Evolutionary conservation across 164 flowering plant genomes (phyloP), one percentile per base, ranked within the genome.

Genomic region (Pachysandra terminalis): DNA sequence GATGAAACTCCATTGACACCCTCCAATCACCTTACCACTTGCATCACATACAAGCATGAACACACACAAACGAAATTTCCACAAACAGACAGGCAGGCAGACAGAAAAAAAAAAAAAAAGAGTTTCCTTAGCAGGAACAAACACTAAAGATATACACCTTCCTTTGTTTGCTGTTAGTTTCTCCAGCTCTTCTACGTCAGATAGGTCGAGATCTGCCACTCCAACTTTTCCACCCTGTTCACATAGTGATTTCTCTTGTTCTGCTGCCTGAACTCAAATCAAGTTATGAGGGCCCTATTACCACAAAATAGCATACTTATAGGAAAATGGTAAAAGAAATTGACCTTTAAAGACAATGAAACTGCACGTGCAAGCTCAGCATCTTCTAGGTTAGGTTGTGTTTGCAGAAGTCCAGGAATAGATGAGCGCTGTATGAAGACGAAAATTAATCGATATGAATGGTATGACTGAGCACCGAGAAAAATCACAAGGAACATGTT

Each of bases 271-370:
- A 59, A 81, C 2, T 19, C 21, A 66, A 12, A 57, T 58, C 63
- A 76, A 35, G 76, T 70, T 48, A 72, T 55, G 61, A 25, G 48
- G 58, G 66, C 63, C 17, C 7, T 10, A 24, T 9, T 45, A 37
- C 40, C 6, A 23, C 16, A 23, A 21, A 57, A 55, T 26, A 66
- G 45, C 9, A 21, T 55, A 23, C n/a, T 37, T 48, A 19, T 16
- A 10, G 63, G 40, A 56, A 41, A 35, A 15, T 19, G 19, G 25
- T 12, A 64, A 53, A n/a, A 75, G 40, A 10, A 19, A 75, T 60
- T 68, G 24, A 90, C 96, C 95, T 85, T 76, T 65, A 86, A 76
- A 22, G 96, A 89, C 68, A 86, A 75, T 28, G 93, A 88, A 70
- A 85, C 94, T 61, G 87, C 90, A 57, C 71, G 91, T 56, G 85